These are phyloP conservation scores for Dipteronia sinensis DNA, from an alignment of 345 rosid genomes.

Conservation along the genomic window DNA sequence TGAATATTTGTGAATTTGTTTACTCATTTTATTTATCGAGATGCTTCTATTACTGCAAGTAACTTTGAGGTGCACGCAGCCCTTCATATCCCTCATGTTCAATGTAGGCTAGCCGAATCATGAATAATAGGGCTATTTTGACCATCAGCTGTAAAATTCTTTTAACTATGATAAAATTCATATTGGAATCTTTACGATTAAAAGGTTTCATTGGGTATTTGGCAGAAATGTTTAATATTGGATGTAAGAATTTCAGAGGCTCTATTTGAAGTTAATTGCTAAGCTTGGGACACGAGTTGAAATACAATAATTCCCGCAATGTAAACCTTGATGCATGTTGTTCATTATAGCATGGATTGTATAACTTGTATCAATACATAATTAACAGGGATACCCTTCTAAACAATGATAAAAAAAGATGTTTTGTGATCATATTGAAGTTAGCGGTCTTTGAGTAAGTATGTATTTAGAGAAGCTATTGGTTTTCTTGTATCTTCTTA, in stretches of 20 bases:
- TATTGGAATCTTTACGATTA: neutral
- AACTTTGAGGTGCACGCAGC: neutral
- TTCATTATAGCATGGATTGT: neutral
- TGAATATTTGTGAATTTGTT: neutral
- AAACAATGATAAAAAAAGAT: neutral
- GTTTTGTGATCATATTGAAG: neutral
- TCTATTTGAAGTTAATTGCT: neutral
- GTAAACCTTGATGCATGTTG: neutral
- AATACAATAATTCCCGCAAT: neutral
- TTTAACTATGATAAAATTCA: slow-evolving; percentile 1
- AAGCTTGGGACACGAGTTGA: neutral
- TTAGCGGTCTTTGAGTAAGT: neutral
- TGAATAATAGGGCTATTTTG: neutral
- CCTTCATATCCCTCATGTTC: neutral
- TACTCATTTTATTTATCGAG: neutral
- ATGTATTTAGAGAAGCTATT: neutral
- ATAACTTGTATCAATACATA: neutral
- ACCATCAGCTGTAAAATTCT: neutral
- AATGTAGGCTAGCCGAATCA: neutral
- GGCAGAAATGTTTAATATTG: neutral
- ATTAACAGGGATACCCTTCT: neutral
- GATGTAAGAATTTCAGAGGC: neutral
- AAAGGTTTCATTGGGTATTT: neutral
- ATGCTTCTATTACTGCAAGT: slow-evolving; percentile 1
- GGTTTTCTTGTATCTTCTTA: slow-evolving; percentile 1